phyloP scores from a whole-genome alignment of 208 protist genomes.

The Leishmania aethiopica region DNA sequence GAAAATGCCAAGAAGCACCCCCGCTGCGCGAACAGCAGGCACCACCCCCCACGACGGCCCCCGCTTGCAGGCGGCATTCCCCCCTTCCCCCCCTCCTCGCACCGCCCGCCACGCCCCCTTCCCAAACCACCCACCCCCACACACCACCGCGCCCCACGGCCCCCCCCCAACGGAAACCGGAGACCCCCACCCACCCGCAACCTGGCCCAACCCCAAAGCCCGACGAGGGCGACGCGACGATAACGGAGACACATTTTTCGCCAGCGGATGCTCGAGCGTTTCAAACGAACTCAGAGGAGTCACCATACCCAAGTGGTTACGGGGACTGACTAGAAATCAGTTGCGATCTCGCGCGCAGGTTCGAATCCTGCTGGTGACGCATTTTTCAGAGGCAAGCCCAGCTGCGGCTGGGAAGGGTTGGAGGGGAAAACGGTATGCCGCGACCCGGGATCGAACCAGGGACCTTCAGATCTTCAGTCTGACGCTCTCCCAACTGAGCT shows the following conservation, averaged over 20 bases:
- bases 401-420: background rate
- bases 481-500: conserved; percentile 91
- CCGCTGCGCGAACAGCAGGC: background rate
- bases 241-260: background rate
- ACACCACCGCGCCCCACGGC: too few relatives aligned
- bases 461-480: conserved; percentile 93
- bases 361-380: conserved; percentile 78
- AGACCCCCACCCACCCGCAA: too few relatives aligned
- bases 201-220: too few relatives aligned
- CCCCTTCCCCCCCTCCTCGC: too few relatives aligned
- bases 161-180: too few relatives aligned
- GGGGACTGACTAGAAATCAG: conserved; percentile 86
- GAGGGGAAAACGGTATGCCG: conserved; percentile 58
- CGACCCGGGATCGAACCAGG: conserved; percentile 88
- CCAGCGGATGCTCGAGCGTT: background rate
- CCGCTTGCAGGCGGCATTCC: too few relatives aligned
- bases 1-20: background rate
- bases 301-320: conserved; percentile 89
- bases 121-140: too few relatives aligned
- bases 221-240: background rate
- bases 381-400: conserved; percentile 2
- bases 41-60: background rate
- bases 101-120: too few relatives aligned
- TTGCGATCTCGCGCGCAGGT: conserved; percentile 86
- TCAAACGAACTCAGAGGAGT: background rate